Percentiles rank a stretch among this genome's conserved stretches.
These are phyloP conservation scores for Penicillium sp. DNA, from an alignment of 2,329 filamentous ascomycete species.

Conservation along the genomic window DNA sequence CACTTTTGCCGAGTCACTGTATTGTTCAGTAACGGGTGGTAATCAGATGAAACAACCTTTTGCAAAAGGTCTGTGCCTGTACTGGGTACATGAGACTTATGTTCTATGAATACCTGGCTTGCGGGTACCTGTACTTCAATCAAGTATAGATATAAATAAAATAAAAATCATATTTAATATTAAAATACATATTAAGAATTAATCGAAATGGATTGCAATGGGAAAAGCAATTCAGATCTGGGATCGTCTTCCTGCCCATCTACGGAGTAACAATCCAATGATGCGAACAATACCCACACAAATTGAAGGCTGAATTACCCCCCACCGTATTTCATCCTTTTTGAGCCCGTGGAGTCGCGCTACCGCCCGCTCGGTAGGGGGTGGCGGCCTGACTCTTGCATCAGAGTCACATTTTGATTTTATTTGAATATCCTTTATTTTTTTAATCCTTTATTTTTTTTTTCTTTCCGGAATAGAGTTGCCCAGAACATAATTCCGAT, in stretches of 20 bases:
- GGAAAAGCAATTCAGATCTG: constrained; percentile 11
- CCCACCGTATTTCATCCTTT: constrained; percentile 9
- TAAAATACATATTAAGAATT: not conserved
- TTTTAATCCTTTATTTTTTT: not conserved
- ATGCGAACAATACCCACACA: constrained; percentile 3
- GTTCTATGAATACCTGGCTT: not conserved
- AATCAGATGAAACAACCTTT: constrained; percentile 7
- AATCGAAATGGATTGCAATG: not conserved
- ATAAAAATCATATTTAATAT: not conserved
- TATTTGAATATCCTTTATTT: constrained; percentile 6
- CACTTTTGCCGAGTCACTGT: too few relatives aligned
- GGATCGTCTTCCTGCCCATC: constrained; percentile 3
- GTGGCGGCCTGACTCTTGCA: constrained; percentile 29
- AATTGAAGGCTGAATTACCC: constrained; percentile 12
- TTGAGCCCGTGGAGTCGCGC: constrained; percentile 22
- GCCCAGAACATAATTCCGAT: constrained; percentile 1
- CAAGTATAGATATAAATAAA: not conserved
- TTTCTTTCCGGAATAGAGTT: constrained; percentile 6
- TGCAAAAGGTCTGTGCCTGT: constrained; percentile 9
- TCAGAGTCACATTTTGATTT: constrained; percentile 11
- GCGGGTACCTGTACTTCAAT: not conserved
- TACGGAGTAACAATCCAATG: not conserved
- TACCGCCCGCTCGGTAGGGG: constrained; percentile 33
- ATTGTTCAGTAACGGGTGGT: constrained; percentile 13
- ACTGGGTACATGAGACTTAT: constrained; percentile 16